phyloP scores from a whole-genome alignment of 768 basidiomycete species.

The Naganishia friedmannii region DNA sequence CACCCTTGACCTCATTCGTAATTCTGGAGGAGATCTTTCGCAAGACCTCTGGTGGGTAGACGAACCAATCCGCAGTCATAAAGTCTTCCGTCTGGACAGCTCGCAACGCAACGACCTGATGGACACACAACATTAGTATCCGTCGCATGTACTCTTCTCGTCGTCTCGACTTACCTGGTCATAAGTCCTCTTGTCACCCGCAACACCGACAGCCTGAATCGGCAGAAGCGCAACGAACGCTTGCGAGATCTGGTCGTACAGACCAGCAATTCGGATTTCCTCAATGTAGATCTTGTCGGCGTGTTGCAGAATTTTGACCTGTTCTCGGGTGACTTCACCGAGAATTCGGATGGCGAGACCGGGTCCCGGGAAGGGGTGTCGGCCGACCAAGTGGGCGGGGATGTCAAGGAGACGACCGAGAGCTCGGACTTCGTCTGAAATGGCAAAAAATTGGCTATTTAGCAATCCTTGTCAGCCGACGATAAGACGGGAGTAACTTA shows the following conservation, averaged over 20 bases:
- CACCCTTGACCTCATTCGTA: slow-evolving; percentile 90
- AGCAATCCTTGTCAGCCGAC: background rate
- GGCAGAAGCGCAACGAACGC: slow-evolving; percentile 95
- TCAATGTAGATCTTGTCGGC: slow-evolving; percentile 97
- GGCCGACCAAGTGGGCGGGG: slow-evolving; percentile 85
- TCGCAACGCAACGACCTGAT: slow-evolving; percentile 81
- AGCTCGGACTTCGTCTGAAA: slow-evolving; percentile 85
- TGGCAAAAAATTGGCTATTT: background rate
- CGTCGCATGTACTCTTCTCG: too few species aligned
- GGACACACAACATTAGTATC: slow-evolving; percentile 7
- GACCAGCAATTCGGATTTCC: slow-evolving; percentile 85
- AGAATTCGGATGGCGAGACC: slow-evolving; percentile 97
- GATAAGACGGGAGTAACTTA: slow-evolving; percentile 49
- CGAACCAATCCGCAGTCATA: slow-evolving; percentile 99
- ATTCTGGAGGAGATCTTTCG: slow-evolving; percentile 91
- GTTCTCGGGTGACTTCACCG: slow-evolving; percentile 87
- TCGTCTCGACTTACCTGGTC: slow-evolving; percentile 60
- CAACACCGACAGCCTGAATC: slow-evolving; percentile 94
- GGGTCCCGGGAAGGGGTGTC: slow-evolving; percentile 98
- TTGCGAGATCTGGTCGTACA: slow-evolving; percentile 91
- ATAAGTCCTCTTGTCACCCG: slow-evolving; percentile 94
- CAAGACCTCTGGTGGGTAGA: slow-evolving; percentile 87
- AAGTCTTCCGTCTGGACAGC: slow-evolving; percentile 99
- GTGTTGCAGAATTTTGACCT: slow-evolving; percentile 77
- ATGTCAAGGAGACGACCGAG: slow-evolving; percentile 87